Evolutionary conservation across 177 flowering plant species (phyloP), one percentile per base, ranked within the genome.

Genomic region (Vitis hybrid): DNA sequence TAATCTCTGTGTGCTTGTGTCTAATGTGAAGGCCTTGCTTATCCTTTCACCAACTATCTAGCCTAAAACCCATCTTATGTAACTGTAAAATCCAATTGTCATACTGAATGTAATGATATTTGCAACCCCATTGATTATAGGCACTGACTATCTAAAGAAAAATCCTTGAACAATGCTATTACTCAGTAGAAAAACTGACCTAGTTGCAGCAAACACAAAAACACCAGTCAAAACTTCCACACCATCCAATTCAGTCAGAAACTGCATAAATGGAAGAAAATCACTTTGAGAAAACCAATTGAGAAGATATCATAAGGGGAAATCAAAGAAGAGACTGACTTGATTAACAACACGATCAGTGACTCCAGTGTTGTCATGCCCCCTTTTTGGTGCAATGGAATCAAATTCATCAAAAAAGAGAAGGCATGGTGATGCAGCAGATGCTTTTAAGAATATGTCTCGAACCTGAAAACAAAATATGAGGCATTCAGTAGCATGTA

Each of bases 271-370:
- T 55, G 22, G 63, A 60, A 29, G 0, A 20, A 50, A 60, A 66
- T 16, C 33, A 33, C n/a, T 33, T 31, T 48, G 39, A 74, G 65
- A 51, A 57, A 63, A 51, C 9, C 10, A 33, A 26, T 53, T 26
- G 59, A 63, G 3, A 69, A 10, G 18, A 19, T 48, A 10, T 39
- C 45, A 62, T 2, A 70, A 56, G n/a, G 16, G 55, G 52, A 51
- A 59, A 2, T 13, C 11, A 73, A 49, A 63, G 8, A 61, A 68
- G 65, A 68, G 48, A 79, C 85, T 67, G 11, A 94, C 98, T 79
- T 94, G 99, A 80, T 94, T 94, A 71, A 94, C 99, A 76, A 94
- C 99, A 71, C 99, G 91, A 76, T 94, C 99, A 66, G 99, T 94
- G 20, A 94, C 99, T 51, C 99, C 99, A 70, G 99, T 94, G 81